Base-by-base conservation (phyloP, 192 early-diverging fungal genomes). In the Chytriomyces hyalinus region DNA sequence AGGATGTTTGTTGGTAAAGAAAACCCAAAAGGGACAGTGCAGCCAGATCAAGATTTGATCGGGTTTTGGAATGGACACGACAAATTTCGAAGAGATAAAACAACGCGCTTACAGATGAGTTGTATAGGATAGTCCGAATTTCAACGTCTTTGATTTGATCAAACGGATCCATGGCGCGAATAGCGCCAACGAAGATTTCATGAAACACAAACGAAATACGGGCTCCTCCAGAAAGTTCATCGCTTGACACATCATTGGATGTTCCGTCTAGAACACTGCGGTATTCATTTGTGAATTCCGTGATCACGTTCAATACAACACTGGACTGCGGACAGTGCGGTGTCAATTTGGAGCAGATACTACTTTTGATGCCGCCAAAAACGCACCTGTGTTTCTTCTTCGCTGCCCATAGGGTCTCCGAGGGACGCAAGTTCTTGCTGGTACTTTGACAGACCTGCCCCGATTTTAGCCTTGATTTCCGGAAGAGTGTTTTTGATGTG, bases 161-260 rank as follows among this genome's bases (percentile, higher is more conserved):
- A 80, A 99, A 95, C 10, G 97, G 96, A 83, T 99, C 97, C 80
- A 99, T 94, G 36, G 89, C 85, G 75, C 97, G 95, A 78, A 99
- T 87, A 61, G 95, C 96, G 78, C 91, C 90, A 47, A 92, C 85
- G 82, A 90, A 99, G 60, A 98, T 93, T 80, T 99, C 98, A 84
- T 99, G 97, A 84, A 99, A 98, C 7, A 99, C 98, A 91, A 96
- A 99, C 74, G 91, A 92, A 70, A 99, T 97, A 84, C 98, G 95
- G 13, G 98, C 98, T 76, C 98, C 98, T 75, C 98, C 98, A 70
- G 93, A 92, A 7, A 99, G 87, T 83, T 99, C 98, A 80, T 94
- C 94, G 45, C 92, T 92, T 6, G 96, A 94, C 53, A 99, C 88
- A 61, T 99, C 97, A 45, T 93, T 91, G 3, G 97, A 95, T 70